These are phyloP conservation scores for Phycomyces blakesleeanus DNA, from an alignment of 192 early-diverging fungal species.

Conservation along the genomic window DNA sequence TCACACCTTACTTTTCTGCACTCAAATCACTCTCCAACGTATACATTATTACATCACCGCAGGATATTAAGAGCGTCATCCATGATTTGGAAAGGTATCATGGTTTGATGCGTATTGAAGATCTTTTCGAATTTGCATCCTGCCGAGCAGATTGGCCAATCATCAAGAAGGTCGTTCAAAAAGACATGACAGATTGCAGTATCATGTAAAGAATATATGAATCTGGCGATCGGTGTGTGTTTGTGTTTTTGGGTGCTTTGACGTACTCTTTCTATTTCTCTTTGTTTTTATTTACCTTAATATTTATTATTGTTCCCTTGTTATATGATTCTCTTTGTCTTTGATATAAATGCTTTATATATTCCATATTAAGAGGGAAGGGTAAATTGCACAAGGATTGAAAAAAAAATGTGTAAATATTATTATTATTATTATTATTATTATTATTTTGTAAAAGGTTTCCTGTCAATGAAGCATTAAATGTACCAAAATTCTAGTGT, in stretches of 20 bases:
- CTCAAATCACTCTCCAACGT: conserved; percentile 81
- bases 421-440: too few relatives aligned
- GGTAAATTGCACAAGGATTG: too few relatives aligned
- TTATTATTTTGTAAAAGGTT: too few relatives aligned
- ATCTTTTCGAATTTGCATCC: conserved; percentile 79
- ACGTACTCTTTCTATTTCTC: neutral
- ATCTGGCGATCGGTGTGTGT: too few relatives aligned
- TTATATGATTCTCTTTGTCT: too few relatives aligned
- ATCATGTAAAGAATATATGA: conserved; percentile 45
- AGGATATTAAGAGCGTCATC: conserved; percentile 71
- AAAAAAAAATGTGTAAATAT: too few relatives aligned
- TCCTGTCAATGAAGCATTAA: too few relatives aligned
- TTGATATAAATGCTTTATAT: too few relatives aligned
- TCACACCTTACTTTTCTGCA: conserved; percentile 71
- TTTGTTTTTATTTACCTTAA: too few relatives aligned
- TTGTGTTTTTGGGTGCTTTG: neutral
- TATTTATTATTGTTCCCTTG: too few relatives aligned
- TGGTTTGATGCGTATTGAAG: conserved; percentile 70
- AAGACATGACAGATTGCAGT: conserved; percentile 50
- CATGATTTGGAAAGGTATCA: conserved; percentile 74
- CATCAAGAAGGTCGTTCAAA: conserved; percentile 73
- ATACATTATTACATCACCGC: conserved; percentile 68
- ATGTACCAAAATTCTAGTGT: too few relatives aligned
- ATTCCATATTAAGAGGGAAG: too few relatives aligned
- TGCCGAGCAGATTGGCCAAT: conserved; percentile 74